Conservation (phyloP, 2,329 filamentous ascomycete species). For the Dactylonectria estremocensis region DNA sequence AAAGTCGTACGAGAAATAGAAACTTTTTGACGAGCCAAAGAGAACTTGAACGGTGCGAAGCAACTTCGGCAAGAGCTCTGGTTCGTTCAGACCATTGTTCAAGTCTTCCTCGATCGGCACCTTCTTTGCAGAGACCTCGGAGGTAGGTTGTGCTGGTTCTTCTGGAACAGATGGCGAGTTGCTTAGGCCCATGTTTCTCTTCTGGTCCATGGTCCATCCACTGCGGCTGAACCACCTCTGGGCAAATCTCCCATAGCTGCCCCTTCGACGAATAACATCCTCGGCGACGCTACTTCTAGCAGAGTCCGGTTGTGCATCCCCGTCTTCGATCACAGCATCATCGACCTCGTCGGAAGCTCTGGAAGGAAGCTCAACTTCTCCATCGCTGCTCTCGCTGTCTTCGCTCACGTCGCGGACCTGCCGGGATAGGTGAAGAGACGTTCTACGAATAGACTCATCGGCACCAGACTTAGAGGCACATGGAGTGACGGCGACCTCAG, state of each 20-base stretch:
- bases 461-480: conserved; percentile 84
- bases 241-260: conserved; percentile 90
- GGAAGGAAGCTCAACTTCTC: conserved; percentile 57
- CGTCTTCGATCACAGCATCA: conserved; percentile 54
- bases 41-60: conserved; percentile 87
- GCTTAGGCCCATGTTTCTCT: conserved; percentile 79
- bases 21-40: conserved; percentile 86
- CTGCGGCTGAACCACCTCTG: conserved; percentile 91
- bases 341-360: conserved; percentile 62
- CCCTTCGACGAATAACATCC: conserved; percentile 87
- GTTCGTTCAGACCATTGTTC: conserved; percentile 47
- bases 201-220: conserved; percentile 83
- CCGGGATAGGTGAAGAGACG: conserved; percentile 61
- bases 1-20: conserved; percentile 96
- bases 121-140: conserved; percentile 41
- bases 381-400: conserved; percentile 64
- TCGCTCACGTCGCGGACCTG: conserved; percentile 57
- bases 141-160: conserved; percentile 27
- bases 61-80: conserved; percentile 83
- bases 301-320: conserved; percentile 52
- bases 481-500: conserved; percentile 92
- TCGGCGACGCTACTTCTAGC: conserved; percentile 80
- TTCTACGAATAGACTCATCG: conserved; percentile 77
- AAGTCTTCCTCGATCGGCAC: conserved; percentile 59
- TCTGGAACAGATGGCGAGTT: conserved; percentile 49